Evolutionary conservation across 192 early-diverging fungal species (phyloP).

Genomic region (Linnemannia schmuckeri): DNA sequence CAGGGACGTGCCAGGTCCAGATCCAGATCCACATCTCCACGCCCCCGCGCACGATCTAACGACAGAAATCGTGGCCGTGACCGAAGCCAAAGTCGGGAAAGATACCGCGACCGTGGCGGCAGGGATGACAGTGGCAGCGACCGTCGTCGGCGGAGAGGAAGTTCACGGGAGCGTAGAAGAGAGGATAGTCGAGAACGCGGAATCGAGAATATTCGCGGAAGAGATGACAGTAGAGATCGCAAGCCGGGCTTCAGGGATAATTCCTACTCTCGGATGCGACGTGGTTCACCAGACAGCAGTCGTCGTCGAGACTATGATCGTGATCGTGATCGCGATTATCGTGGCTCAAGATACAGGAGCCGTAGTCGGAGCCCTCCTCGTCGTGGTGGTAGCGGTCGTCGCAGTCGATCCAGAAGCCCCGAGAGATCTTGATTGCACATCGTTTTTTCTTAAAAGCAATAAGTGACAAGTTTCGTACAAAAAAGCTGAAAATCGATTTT

Average conservation of each 20-base stretch:
- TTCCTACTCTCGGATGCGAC: neutral
- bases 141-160: neutral
- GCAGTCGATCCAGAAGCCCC: slow-evolving; percentile 19
- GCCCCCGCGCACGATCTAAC: neutral
- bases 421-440: slow-evolving; percentile 1
- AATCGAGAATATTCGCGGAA: neutral
- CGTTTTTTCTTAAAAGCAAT: neutral
- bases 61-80: slow-evolving; percentile 21
- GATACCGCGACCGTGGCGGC: neutral
- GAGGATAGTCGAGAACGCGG: slow-evolving; percentile 10
- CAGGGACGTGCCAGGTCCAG: slow-evolving; percentile 1
- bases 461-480: neutral
- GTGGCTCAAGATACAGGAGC: slow-evolving; percentile 17
- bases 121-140: neutral
- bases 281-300: slow-evolving; percentile 6
- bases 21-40: slow-evolving; percentile 22
- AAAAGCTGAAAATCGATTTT: neutral
- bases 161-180: slow-evolving; percentile 8
- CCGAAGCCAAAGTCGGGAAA: slow-evolving; percentile 18
- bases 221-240: slow-evolving; percentile 6
- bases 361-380: slow-evolving; percentile 15
- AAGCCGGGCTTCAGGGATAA: too few species aligned
- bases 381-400: neutral
- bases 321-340: neutral
- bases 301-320: slow-evolving; percentile 21